phyloP scores from a whole-genome alignment of 1,284 basidiomycete genomes.

The Ustilago tritici region DNA sequence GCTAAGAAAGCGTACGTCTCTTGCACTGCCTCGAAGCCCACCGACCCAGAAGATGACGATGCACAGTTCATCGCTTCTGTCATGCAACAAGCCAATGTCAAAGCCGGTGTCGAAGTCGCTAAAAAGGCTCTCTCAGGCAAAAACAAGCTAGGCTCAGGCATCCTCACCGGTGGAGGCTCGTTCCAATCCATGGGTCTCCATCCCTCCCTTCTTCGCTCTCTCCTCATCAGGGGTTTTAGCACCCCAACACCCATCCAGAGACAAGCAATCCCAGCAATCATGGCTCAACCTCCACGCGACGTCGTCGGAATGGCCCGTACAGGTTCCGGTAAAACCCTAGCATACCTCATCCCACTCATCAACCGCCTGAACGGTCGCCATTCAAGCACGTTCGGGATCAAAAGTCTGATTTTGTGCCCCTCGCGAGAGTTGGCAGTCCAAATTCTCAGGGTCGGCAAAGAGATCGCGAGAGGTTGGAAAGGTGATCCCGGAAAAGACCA shows the following conservation, averaged over 20 bases:
- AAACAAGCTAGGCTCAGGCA: slow-evolving; percentile 57
- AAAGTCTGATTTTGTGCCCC: slow-evolving; percentile 89
- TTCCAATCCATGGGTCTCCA: slow-evolving; percentile 74
- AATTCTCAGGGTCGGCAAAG: slow-evolving; percentile 93
- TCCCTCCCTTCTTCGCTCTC: slow-evolving; percentile 83
- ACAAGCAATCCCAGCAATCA: slow-evolving; percentile 85
- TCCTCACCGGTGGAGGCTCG: slow-evolving; percentile 64
- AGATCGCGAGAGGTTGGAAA: slow-evolving; percentile 79
- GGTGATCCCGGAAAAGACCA: slow-evolving; percentile 71
- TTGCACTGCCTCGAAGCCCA: neutral
- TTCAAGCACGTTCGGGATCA: slow-evolving; percentile 82
- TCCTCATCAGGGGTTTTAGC: slow-evolving; percentile 92
- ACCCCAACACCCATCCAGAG: slow-evolving; percentile 97
- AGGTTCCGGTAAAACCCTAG: slow-evolving; percentile 96
- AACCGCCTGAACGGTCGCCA: slow-evolving; percentile 87
- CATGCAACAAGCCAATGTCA: slow-evolving; percentile 65
- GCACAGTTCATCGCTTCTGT: slow-evolving; percentile 65
- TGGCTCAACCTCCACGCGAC: slow-evolving; percentile 87
- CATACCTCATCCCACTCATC: slow-evolving; percentile 92
- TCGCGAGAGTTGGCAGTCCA: slow-evolving; percentile 95
- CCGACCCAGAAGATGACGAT: slow-evolving; percentile 60
- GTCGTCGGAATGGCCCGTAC: slow-evolving; percentile 98
- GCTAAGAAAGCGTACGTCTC: slow-evolving; percentile 4
- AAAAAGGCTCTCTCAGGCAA: slow-evolving; percentile 59
- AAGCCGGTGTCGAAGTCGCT: slow-evolving; percentile 62